Evolutionary conservation across 1,284 basidiomycete species (phyloP).

Genomic region (Heterobasidion parviporum): DNA sequence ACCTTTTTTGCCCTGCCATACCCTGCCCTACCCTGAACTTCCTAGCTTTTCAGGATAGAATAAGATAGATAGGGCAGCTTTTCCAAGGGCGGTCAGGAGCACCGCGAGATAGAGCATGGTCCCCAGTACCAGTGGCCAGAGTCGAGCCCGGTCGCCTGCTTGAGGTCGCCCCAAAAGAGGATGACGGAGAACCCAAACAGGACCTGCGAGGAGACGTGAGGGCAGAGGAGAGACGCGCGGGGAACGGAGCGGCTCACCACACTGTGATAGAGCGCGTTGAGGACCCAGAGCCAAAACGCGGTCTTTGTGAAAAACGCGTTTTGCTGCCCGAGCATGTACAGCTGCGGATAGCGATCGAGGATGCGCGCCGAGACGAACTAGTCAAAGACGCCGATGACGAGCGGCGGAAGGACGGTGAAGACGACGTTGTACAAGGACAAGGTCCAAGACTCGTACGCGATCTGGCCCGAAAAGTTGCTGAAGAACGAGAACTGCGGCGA

Average conservation of each 20-base stretch:
- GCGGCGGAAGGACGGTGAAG: conserved; percentile 91
- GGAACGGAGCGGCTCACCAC: conserved; percentile 49
- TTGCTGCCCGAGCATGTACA: conserved; percentile 88
- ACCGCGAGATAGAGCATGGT: conserved; percentile 91
- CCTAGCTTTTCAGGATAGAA: too few relatives aligned
- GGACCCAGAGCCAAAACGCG: conserved; percentile 94
- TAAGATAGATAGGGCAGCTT: too few relatives aligned
- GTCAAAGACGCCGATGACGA: conserved; percentile 96
- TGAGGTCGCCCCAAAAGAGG: conserved; percentile 88
- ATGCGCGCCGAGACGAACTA: conserved; percentile 97
- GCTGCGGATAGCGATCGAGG: conserved; percentile 94
- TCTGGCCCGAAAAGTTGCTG: conserved; percentile 98
- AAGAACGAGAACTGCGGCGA: conserved; percentile 83
- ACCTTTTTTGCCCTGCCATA: too few relatives aligned
- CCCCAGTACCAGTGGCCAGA: conserved; percentile 99
- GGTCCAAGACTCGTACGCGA: conserved; percentile 98
- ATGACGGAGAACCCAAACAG: conserved; percentile 85
- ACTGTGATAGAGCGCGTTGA: conserved; percentile 91
- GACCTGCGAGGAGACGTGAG: conserved; percentile 36
- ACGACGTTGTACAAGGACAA: conserved; percentile 90
- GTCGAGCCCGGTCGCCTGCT: conserved; percentile 73
- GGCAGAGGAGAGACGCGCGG: neutral
- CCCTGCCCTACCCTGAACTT: too few relatives aligned
- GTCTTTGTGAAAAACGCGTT: conserved; percentile 91
- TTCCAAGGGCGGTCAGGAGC: conserved; percentile 91